Conservation (phyloP, 1,284 basidiomycete genomes). For the Porodaedalea pini region DNA sequence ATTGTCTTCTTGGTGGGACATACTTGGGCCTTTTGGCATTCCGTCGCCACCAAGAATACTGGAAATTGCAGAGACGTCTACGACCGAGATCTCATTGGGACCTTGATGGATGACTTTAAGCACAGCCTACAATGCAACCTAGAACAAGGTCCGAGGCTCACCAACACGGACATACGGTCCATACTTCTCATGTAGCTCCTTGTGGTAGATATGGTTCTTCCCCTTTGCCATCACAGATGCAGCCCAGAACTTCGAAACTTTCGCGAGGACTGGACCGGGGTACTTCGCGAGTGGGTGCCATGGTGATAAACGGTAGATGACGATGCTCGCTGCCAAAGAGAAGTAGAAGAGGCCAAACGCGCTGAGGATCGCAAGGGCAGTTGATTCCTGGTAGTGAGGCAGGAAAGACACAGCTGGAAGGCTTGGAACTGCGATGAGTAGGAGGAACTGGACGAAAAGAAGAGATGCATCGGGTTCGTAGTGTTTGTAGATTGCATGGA, state of each 20-base stretch:
- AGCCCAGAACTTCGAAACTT: constrained; percentile 22
- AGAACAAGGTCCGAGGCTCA: background rate
- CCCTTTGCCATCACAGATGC: constrained; percentile 16
- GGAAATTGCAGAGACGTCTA: constrained; percentile 28
- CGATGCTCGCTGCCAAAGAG: background rate
- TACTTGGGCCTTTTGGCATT: constrained; percentile 33
- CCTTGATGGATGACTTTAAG: constrained; percentile 23
- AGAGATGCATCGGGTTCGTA: background rate
- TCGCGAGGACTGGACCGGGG: constrained; percentile 23
- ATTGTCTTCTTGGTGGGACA: constrained; percentile 32
- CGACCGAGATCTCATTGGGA: constrained; percentile 35
- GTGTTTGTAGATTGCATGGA: constrained; percentile 6
- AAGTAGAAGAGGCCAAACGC: constrained; percentile 2
- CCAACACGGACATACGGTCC: constrained; percentile 24
- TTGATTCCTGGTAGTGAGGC: constrained; percentile 21
- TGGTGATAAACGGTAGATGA: constrained; percentile 25
- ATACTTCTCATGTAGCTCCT: constrained; percentile 23
- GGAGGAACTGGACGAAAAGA: background rate
- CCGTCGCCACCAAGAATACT: constrained; percentile 30
- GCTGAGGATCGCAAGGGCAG: constrained; percentile 21
- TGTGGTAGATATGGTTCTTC: no score
- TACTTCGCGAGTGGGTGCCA: constrained; percentile 25
- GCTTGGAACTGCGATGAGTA: background rate
- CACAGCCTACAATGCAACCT: background rate
- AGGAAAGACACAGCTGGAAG: background rate